phyloP scores from a whole-genome alignment of 352 stramenopile genomes.

The Thraustotheca clavata region DNA sequence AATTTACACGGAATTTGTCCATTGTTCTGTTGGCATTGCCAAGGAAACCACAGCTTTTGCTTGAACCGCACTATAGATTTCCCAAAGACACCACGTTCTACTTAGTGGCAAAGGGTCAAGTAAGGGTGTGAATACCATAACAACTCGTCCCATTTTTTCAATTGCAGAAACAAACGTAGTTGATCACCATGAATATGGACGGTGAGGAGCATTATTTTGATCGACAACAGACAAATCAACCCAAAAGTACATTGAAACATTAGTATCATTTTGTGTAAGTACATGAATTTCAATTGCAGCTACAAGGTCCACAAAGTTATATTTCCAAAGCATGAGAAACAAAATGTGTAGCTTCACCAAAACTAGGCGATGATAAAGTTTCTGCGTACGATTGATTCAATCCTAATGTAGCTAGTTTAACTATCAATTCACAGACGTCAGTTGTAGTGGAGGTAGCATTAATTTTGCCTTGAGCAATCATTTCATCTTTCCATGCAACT shows the following conservation, averaged over 20 bases:
- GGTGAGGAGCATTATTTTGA: slow-evolving; percentile 15
- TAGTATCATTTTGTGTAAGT: background rate
- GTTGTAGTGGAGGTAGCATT: background rate
- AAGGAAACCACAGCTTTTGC: background rate
- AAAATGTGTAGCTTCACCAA: slow-evolving; percentile 17
- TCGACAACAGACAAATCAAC: slow-evolving; percentile 20
- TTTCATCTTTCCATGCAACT: slow-evolving; percentile 15
- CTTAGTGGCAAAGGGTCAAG: slow-evolving; percentile 17
- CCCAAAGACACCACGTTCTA: slow-evolving; percentile 21
- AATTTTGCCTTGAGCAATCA: background rate
- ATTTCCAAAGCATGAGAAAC: slow-evolving; percentile 23
- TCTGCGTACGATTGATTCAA: slow-evolving; percentile 2
- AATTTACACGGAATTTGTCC: slow-evolving; percentile 9
- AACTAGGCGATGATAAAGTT: background rate
- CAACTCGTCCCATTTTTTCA: slow-evolving; percentile 13
- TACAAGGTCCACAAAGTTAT: slow-evolving; percentile 14
- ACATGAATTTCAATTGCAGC: slow-evolving; percentile 10
- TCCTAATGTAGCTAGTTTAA: slow-evolving; percentile 2
- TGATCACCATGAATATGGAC: slow-evolving; percentile 10
- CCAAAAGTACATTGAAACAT: slow-evolving; percentile 13
- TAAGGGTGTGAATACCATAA: slow-evolving; percentile 16
- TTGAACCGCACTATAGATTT: slow-evolving; percentile 15
- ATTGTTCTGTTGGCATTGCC: slow-evolving; percentile 22
- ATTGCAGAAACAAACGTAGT: slow-evolving; percentile 21
- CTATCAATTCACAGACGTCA: slow-evolving; percentile 11